Conservation (phyloP, 495 filamentous ascomycete species). For the Neurospora sp. region DNA sequence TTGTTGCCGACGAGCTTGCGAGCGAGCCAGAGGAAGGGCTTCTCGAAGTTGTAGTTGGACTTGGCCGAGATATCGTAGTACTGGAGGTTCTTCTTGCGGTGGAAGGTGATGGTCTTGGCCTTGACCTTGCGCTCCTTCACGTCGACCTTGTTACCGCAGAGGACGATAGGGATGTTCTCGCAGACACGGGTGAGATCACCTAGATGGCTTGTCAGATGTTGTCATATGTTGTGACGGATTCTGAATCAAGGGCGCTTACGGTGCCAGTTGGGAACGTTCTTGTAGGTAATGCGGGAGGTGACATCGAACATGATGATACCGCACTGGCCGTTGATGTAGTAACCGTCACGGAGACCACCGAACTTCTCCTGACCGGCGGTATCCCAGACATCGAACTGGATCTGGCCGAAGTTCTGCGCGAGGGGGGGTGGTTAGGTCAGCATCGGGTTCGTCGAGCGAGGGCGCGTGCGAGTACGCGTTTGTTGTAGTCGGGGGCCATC, state of each 20-base stretch:
- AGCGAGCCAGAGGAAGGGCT: slow-evolving; percentile 99
- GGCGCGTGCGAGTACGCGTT: not conserved
- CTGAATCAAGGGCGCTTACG: slow-evolving; percentile 51
- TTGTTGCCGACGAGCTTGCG: slow-evolving; percentile 97
- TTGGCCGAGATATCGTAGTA: slow-evolving; percentile 99
- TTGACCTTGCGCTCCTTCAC: slow-evolving; percentile 99
- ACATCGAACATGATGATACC: slow-evolving; percentile 99
- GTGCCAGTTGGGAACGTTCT: slow-evolving; percentile 99
- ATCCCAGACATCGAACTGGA: slow-evolving; percentile 99
- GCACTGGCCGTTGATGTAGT: slow-evolving; percentile 99
- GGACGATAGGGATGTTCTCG: slow-evolving; percentile 98
- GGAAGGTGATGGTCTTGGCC: slow-evolving; percentile 99
- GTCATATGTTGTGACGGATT: not conserved
- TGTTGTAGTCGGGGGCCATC: slow-evolving; percentile 5
- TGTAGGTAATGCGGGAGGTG: slow-evolving; percentile 99
- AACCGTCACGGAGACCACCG: slow-evolving; percentile 97
- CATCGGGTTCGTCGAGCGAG: slow-evolving; percentile 4
- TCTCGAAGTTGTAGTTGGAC: slow-evolving; percentile 99
- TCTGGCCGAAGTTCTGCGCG: slow-evolving; percentile 77
- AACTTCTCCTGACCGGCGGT: slow-evolving; percentile 99
- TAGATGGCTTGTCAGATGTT: slow-evolving; percentile 27
- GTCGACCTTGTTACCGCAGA: slow-evolving; percentile 99
- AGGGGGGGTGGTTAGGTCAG: slow-evolving; percentile 17
- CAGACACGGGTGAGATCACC: slow-evolving; percentile 99
- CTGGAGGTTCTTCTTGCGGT: slow-evolving; percentile 99